Evolutionary conservation across 306 rosid genomes (phyloP).

Genomic region (Delonix regia): DNA sequence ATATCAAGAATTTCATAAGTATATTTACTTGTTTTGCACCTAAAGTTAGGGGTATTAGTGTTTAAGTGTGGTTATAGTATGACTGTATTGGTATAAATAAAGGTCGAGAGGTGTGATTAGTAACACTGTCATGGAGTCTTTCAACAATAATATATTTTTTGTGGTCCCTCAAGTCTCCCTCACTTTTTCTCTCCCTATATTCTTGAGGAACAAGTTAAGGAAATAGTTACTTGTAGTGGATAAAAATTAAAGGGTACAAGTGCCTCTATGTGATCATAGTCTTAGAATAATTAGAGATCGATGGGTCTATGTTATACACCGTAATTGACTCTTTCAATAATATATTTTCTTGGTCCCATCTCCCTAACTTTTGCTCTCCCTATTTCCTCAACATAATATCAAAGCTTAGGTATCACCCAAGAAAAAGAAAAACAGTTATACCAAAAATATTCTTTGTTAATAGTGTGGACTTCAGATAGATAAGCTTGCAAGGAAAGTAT

Average conservation of each 20-base stretch:
- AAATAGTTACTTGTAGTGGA: not conserved
- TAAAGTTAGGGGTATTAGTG: too few relatives aligned
- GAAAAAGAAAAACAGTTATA: too few relatives aligned
- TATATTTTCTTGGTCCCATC: not conserved
- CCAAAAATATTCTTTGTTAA: not conserved
- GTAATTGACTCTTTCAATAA: not conserved
- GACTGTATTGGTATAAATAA: too few relatives aligned
- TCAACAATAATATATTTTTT: too few relatives aligned
- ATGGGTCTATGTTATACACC: not conserved
- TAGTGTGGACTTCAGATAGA: not conserved
- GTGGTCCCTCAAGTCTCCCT: too few relatives aligned
- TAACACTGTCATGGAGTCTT: too few relatives aligned
- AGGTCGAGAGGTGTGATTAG: too few relatives aligned
- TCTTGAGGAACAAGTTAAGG: not conserved
- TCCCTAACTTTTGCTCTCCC: conserved; percentile 1
- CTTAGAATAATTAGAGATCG: not conserved
- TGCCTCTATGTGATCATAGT: not conserved
- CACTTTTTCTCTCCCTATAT: too few relatives aligned
- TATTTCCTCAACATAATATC: not conserved
- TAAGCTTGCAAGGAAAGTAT: not conserved
- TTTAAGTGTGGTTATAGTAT: too few relatives aligned
- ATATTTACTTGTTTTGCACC: too few relatives aligned
- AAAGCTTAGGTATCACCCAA: not conserved
- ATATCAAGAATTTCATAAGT: too few relatives aligned
- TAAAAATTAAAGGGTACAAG: not conserved